A percentile compares a stretch with the other conserved stretches of the same genome.
Conservation (phyloP, 164 flowering plant genomes). For the Chimonanthus praecox region DNA sequence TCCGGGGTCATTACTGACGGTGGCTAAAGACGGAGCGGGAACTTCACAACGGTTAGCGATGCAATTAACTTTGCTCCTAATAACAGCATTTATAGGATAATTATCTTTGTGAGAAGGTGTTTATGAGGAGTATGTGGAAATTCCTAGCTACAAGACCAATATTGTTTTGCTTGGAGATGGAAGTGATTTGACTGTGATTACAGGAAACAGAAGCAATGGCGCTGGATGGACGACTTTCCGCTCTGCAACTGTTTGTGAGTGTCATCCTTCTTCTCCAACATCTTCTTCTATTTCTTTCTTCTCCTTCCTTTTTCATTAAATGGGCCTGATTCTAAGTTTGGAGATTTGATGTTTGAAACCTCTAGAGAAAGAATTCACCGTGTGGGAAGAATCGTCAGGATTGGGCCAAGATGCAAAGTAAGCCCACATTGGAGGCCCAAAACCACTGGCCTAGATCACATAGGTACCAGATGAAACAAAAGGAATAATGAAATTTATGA, state of each 20-base stretch:
- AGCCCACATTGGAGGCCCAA: too few relatives aligned
- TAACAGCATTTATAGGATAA: constrained; percentile 42
- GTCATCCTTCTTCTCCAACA: too few relatives aligned
- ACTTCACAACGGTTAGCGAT: constrained; percentile 59
- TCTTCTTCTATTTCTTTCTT: not conserved
- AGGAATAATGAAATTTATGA: too few relatives aligned
- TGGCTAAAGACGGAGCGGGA: constrained; percentile 71
- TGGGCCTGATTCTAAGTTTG: too few relatives aligned
- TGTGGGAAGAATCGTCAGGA: too few relatives aligned
- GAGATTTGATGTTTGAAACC: too few relatives aligned
- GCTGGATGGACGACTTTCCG: constrained; percentile 80
- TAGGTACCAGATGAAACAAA: too few relatives aligned
- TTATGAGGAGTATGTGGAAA: constrained; percentile 68
- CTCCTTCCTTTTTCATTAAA: too few relatives aligned
- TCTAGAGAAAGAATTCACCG: too few relatives aligned
- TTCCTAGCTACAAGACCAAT: constrained; percentile 64
- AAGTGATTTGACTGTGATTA: constrained; percentile 49
- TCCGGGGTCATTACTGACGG: constrained; percentile 40
- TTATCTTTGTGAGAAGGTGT: constrained; percentile 61
- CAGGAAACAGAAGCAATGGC: constrained; percentile 55
- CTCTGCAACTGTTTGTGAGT: constrained; percentile 83
- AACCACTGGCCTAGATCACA: too few relatives aligned
- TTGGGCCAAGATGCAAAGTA: too few relatives aligned
- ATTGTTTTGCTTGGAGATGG: constrained; percentile 79
- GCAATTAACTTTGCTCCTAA: constrained; percentile 75